A percentile compares a stretch with the other conserved stretches of the same genome.
These are phyloP conservation scores for Neurospora hispaniola DNA, from an alignment of 495 filamentous ascomycete species.

Conservation along the genomic window DNA sequence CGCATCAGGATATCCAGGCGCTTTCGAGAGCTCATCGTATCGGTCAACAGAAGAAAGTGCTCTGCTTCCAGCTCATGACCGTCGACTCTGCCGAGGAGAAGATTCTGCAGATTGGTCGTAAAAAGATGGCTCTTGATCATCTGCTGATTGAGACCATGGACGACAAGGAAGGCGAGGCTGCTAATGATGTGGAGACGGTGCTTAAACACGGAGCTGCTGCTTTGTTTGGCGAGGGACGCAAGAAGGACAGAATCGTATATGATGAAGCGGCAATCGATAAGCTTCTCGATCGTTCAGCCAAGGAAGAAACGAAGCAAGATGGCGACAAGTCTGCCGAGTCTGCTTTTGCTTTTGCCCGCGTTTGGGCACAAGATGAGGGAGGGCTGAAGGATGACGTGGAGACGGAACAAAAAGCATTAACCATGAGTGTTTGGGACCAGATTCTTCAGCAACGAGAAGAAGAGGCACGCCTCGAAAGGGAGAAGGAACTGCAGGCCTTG, in stretches of 20 bases:
- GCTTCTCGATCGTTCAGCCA: conserved; percentile 73
- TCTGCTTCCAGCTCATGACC: conserved; percentile 90
- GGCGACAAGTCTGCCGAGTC: conserved; percentile 53
- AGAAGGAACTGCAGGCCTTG: conserved; percentile 52
- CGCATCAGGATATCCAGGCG: conserved; percentile 95
- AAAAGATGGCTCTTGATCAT: conserved; percentile 90
- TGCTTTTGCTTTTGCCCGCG: conserved; percentile 80
- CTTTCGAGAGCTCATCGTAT: conserved; percentile 91
- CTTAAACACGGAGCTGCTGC: conserved; percentile 79
- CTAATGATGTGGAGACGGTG: conserved; percentile 74
- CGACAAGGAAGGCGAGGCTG: conserved; percentile 55
- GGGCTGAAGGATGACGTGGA: conserved; percentile 45
- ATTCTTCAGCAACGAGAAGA: conserved; percentile 76
- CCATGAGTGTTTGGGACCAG: conserved; percentile 72
- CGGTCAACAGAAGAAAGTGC: conserved; percentile 87
- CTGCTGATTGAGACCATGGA: conserved; percentile 86
- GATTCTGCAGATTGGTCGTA: conserved; percentile 90
- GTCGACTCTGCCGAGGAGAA: conserved; percentile 84
- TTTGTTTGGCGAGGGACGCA: conserved; percentile 68
- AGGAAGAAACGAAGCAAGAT: conserved; percentile 55
- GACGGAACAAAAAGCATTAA: conserved; percentile 39
- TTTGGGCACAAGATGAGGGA: conserved; percentile 78
- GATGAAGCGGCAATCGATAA: conserved; percentile 73
- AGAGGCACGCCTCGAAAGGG: conserved; percentile 57
- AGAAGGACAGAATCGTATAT: conserved; percentile 57